phyloP scores from a whole-genome alignment of 2,329 filamentous ascomycete species.

The Ophiocordyceps camponoti-rufipedis region DNA sequence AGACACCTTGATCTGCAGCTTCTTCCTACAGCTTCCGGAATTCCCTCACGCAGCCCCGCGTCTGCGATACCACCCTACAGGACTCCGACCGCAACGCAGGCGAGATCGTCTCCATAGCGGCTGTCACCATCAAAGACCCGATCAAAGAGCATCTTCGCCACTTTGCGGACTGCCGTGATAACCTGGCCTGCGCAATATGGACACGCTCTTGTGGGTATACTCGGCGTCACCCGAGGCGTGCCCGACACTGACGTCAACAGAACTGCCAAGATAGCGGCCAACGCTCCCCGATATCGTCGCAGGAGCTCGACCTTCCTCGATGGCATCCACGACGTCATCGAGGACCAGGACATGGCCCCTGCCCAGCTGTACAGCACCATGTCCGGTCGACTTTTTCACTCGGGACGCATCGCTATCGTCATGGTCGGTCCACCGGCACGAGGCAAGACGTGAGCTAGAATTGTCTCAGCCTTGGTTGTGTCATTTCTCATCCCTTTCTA shows the following conservation, averaged over 20 bases:
- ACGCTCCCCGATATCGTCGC: constrained; percentile 73
- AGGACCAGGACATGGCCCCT: constrained; percentile 68
- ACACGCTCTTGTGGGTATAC: constrained; percentile 42
- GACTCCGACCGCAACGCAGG: too few relatives aligned
- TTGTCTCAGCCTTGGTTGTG: neutral
- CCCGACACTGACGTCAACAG: constrained; percentile 21
- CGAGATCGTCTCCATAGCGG: neutral
- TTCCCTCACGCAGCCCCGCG: too few relatives aligned
- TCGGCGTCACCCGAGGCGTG: neutral
- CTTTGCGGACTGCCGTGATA: too few relatives aligned
- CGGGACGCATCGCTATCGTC: constrained; percentile 89
- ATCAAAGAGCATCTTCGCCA: constrained; percentile 2
- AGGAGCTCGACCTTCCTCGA: constrained; percentile 94
- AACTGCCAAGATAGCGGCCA: constrained; percentile 82
- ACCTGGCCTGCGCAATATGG: constrained; percentile 21
- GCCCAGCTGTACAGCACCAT: constrained; percentile 97
- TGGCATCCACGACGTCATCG: constrained; percentile 83
- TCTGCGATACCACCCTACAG: too few relatives aligned
- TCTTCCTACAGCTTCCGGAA: too few relatives aligned
- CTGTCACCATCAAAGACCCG: neutral
- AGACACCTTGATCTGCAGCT: too few relatives aligned
- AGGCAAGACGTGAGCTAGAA: constrained; percentile 63
- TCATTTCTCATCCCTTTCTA: constrained; percentile 13
- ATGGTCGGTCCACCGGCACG: constrained; percentile 90
- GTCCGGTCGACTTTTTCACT: constrained; percentile 91